Evolutionary conservation across 257 asterid species (phyloP).

Genomic region (Rauvolfia tetraphylla): DNA sequence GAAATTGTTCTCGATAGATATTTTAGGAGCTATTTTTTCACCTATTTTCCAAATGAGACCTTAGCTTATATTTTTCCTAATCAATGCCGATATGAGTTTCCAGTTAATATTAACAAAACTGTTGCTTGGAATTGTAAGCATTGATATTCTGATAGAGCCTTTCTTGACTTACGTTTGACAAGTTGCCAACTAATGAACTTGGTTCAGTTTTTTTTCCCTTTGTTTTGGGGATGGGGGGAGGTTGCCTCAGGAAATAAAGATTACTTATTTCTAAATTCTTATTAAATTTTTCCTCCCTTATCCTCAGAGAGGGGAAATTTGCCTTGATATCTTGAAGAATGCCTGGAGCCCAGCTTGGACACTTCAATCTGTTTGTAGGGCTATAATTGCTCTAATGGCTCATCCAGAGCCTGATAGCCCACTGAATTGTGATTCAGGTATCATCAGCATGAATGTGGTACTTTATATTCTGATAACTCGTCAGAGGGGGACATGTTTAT

Average conservation of each 20-base stretch:
- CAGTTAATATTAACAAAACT: neutral
- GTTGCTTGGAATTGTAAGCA: neutral
- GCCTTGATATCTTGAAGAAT: slow-evolving; percentile 98
- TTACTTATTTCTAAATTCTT: neutral
- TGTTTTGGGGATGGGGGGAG: neutral
- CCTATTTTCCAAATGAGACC: neutral
- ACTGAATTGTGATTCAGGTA: slow-evolving; percentile 98
- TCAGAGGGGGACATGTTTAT: neutral
- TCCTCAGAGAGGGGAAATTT: slow-evolving; percentile 90
- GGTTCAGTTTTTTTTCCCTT: neutral
- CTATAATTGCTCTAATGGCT: slow-evolving; percentile 98
- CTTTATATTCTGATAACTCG: neutral
- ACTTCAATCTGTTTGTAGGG: slow-evolving; percentile 96
- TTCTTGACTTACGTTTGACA: neutral
- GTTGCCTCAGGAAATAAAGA: neutral
- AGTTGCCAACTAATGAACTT: neutral
- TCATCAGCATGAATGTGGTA: neutral
- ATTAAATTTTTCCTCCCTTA: neutral
- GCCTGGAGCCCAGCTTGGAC: slow-evolving; percentile 99
- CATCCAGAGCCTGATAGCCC: slow-evolving; percentile 99
- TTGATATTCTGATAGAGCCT: neutral
- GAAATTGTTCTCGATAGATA: neutral
- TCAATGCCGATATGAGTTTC: neutral
- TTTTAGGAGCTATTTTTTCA: neutral
- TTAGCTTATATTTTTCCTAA: neutral